phyloP scores from a whole-genome alignment of 2,329 filamentous ascomycete genomes.

The Cordyceps cateniannulata region DNA sequence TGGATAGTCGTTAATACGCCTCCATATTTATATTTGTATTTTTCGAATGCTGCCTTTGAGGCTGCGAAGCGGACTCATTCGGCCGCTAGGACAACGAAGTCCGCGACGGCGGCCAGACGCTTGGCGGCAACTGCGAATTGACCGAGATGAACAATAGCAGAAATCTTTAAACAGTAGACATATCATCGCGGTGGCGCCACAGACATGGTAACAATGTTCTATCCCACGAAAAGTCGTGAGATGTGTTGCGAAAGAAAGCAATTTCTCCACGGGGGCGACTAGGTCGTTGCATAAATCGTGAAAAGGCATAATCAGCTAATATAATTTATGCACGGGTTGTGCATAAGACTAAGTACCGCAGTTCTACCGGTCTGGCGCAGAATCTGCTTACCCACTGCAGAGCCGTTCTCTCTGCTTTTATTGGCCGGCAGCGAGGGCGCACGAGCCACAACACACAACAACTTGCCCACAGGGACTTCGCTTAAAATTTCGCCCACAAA shows the following conservation, averaged over 20 bases:
- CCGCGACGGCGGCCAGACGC: too few relatives aligned
- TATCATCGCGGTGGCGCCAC: too few relatives aligned
- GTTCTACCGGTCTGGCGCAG: not conserved
- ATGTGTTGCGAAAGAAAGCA: too few relatives aligned
- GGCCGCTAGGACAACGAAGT: slow-evolving; percentile 40
- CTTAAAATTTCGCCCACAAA: slow-evolving; percentile 35
- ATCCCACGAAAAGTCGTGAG: too few relatives aligned
- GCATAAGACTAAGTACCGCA: not conserved
- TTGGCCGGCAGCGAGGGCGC: not conserved
- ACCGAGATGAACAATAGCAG: too few relatives aligned
- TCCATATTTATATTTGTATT: too few relatives aligned
- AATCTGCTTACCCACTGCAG: not conserved
- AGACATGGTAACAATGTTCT: too few relatives aligned
- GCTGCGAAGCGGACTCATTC: slow-evolving; percentile 50
- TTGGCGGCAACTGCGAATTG: too few relatives aligned
- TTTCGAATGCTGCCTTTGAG: slow-evolving; percentile 84
- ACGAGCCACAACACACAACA: slow-evolving; percentile 8
- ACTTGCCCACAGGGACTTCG: slow-evolving; percentile 17
- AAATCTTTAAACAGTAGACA: too few relatives aligned
- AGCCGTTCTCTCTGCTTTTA: not conserved
- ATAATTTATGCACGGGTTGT: not conserved
- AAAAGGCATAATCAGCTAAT: not conserved
- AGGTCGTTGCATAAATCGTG: not conserved
- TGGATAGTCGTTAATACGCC: too few relatives aligned
- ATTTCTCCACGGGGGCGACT: too few relatives aligned